Base-by-base conservation (phyloP, 495 filamentous ascomycete genomes). In the Aspergillus avenaceus region DNA sequence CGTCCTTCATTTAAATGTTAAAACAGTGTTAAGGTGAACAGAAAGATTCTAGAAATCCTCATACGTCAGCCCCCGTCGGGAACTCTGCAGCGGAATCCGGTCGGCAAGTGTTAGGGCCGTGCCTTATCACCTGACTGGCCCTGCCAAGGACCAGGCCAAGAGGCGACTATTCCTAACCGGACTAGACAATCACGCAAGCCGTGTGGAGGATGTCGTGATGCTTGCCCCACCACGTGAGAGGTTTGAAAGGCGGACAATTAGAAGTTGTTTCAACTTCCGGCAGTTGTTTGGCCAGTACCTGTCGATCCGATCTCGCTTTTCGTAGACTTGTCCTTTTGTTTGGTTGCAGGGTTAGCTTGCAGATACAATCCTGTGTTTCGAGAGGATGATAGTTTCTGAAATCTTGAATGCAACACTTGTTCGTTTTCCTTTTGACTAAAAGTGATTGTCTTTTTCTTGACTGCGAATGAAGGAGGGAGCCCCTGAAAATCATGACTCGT, bases 151-250 rank as follows among this genome's bases (percentile, higher is more conserved):
- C 9, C 3, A 31, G 11, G 29, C 47, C 26, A 48, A 32, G 43
- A 43, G 5, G 13, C 4, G n/a, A 26, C 52, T 52, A 43, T 5
- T 3, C 41, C 45, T 8, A 18, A 24, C 13, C 13, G 37, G 54
- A 31, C 22, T 45, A 31, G 40, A 16, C 23, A 52, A 66, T 57
- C 63, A 63, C 63, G 63, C 60, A 61, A 66, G 49, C 49, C 46
- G 31, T 29, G 43, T 45, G 45, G 51, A 21, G 47, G 41, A 66
- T 66, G 62, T 62, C 62, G 62, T 62, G 59, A 62, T 65, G 45
- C 8, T 14, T 0, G 8, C 24, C 42, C 24, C 25, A 18, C 19
- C 26, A 46, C 21, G 42, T 31, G 24, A 45, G 31, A 12, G 43
- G 43, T 13, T 18, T 41, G 38, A 31, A 31, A 8, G 8, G 12